Evolutionary conservation across 345 rosid genomes (phyloP).

Genomic region (Dimocarpus longan): DNA sequence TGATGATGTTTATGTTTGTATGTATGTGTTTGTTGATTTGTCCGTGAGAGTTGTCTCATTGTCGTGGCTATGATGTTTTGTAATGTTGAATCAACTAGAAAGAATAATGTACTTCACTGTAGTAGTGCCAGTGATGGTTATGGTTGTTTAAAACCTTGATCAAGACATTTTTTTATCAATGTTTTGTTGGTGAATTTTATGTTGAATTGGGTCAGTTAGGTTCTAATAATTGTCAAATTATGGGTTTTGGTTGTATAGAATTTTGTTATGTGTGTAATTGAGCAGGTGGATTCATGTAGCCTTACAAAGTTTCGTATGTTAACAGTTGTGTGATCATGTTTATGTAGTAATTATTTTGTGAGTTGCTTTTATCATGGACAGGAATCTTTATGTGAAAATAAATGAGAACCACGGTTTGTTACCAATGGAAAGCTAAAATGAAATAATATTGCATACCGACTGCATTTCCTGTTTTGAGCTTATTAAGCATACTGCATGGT

Average conservation of each 20-base stretch:
- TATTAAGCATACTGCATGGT: not conserved
- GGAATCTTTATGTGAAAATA: too few relatives aligned
- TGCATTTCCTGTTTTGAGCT: not conserved
- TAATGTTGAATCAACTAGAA: too few relatives aligned
- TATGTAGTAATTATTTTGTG: not conserved
- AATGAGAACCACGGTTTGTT: not conserved
- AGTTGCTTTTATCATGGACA: not conserved
- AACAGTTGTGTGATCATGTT: not conserved
- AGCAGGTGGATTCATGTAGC: not conserved
- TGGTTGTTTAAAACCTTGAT: not conserved
- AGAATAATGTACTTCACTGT: too few relatives aligned
- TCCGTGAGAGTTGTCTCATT: conserved; percentile 19
- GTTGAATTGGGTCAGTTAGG: not conserved
- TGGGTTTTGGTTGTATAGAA: not conserved
- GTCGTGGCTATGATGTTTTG: conserved; percentile 3
- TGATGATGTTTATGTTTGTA: not conserved
- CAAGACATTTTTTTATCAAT: not conserved
- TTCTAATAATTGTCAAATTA: not conserved
- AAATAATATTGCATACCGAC: not conserved
- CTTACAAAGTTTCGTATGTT: not conserved
- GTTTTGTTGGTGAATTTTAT: not conserved
- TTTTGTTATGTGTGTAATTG: not conserved
- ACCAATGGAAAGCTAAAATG: not conserved
- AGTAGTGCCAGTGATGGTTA: not conserved
- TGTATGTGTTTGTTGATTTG: conserved; percentile 37